Evolutionary conservation across 169 alveolate species (phyloP).

Genomic region (Blepharisma undulans): DNA sequence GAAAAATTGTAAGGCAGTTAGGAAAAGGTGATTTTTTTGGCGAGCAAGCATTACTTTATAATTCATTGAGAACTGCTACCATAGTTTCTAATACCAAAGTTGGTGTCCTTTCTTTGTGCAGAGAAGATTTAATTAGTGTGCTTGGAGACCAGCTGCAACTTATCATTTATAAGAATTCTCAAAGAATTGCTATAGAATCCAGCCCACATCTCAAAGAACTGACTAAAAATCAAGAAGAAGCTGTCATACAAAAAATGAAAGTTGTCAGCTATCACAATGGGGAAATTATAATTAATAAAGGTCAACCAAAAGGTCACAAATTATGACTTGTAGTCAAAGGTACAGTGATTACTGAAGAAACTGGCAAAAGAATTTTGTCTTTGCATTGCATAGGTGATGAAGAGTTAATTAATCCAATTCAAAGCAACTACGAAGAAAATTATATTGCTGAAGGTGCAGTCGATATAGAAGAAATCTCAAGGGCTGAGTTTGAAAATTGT

Average conservation of each 20-base stretch:
- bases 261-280: background rate
- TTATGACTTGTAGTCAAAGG: slow-evolving; percentile 48
- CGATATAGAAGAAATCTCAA: background rate
- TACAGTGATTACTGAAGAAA: background rate
- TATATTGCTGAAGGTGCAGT: background rate
- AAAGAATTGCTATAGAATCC: slow-evolving; percentile 29
- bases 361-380: background rate
- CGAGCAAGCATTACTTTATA: slow-evolving; percentile 86
- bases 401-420: background rate
- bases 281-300: slow-evolving; percentile 14
- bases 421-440: background rate
- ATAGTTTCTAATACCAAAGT: slow-evolving; percentile 72
- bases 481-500: slow-evolving; percentile 1
- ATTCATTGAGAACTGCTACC: slow-evolving; percentile 85
- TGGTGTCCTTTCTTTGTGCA: slow-evolving; percentile 49
- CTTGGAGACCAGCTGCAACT: slow-evolving; percentile 47
- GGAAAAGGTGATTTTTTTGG: slow-evolving; percentile 63
- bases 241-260: background rate
- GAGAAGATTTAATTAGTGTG: slow-evolving; percentile 53
- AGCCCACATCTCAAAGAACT: background rate
- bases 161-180: slow-evolving; percentile 28
- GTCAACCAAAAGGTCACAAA: background rate
- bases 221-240: background rate
- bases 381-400: slow-evolving; percentile 29
- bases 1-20: slow-evolving; percentile 51